Conservation (phyloP, 2,329 filamentous ascomycete genomes). For the Colletotrichum noveboracense region DNA sequence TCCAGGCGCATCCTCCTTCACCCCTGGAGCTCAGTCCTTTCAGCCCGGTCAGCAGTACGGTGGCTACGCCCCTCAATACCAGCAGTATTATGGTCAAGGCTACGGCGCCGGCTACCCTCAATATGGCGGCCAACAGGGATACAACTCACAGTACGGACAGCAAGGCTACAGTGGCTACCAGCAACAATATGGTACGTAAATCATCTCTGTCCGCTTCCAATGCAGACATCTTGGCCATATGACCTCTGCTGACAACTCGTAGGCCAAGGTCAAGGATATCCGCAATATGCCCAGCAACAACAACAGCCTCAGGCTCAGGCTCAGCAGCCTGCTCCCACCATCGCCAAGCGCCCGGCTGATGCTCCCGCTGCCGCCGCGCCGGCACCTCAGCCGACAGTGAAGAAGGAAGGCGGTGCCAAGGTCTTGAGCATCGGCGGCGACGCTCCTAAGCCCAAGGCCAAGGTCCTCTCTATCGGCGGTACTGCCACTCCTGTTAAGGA, state of each 20-base stretch:
- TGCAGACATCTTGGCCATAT: background rate
- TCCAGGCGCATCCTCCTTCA: constrained; percentile 68
- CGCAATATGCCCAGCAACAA: constrained; percentile 54
- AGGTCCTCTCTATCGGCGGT: constrained; percentile 50
- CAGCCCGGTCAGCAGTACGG: constrained; percentile 74
- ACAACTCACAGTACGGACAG: constrained; percentile 50
- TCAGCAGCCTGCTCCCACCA: constrained; percentile 59
- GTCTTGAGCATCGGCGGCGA: constrained; percentile 69
- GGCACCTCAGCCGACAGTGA: constrained; percentile 55
- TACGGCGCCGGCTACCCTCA: constrained; percentile 60
- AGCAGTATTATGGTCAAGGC: constrained; percentile 57
- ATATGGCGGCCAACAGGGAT: constrained; percentile 50
- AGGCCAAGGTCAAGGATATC: constrained; percentile 40
- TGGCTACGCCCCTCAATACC: constrained; percentile 60
- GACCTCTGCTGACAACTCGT: background rate
- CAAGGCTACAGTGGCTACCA: constrained; percentile 38
- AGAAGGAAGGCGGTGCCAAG: constrained; percentile 64
- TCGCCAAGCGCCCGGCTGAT: constrained; percentile 65
- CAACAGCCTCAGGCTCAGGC: constrained; percentile 37
- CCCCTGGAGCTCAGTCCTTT: constrained; percentile 73
- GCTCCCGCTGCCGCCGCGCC: constrained; percentile 45
- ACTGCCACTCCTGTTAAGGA: constrained; percentile 40
- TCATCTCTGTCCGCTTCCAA: background rate
- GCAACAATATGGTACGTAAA: constrained; percentile 43
- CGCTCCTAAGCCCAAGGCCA: constrained; percentile 57